Conservation (phyloP, 495 filamentous ascomycete species). For the Tuber borchii region DNA sequence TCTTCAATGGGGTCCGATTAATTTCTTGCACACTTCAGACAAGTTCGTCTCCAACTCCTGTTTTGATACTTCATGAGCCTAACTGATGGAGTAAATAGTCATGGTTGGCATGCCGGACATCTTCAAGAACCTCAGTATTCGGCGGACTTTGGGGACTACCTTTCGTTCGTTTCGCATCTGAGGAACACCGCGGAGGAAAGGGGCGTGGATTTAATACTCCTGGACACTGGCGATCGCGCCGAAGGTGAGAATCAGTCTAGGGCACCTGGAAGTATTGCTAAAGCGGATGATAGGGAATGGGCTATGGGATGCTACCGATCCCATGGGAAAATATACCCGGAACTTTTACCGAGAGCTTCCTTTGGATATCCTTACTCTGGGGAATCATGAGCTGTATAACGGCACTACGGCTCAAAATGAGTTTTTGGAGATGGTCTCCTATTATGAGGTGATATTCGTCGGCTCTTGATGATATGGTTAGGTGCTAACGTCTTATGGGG, state of each 20-base stretch:
- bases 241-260: constrained; percentile 50
- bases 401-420: constrained; percentile 67
- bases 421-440: constrained; percentile 67
- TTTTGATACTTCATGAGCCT: constrained; percentile 6
- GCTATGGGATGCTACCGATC: constrained; percentile 83
- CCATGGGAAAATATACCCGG: constrained; percentile 79
- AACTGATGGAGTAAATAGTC: constrained; percentile 54
- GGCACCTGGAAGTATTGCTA: constrained; percentile 2
- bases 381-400: constrained; percentile 94
- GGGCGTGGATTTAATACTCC: constrained; percentile 74
- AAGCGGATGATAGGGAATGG: constrained; percentile 56
- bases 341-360: constrained; percentile 75
- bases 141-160: constrained; percentile 95
- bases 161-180: constrained; percentile 83
- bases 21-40: constrained; percentile 58
- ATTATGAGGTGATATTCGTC: constrained; percentile 48
- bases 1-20: constrained; percentile 82
- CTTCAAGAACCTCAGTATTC: constrained; percentile 85
- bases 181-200: constrained; percentile 66
- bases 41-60: constrained; percentile 18
- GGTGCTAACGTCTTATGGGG: neutral
- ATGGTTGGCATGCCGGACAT: constrained; percentile 94
- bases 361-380: constrained; percentile 78
- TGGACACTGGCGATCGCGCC: constrained; percentile 90
- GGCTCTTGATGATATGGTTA: neutral